Percentiles rank a stretch among this genome's conserved stretches.
These are phyloP conservation scores for Rutstroemia sp. DNA, from an alignment of 2,329 filamentous ascomycete genomes.

Conservation along the genomic window DNA sequence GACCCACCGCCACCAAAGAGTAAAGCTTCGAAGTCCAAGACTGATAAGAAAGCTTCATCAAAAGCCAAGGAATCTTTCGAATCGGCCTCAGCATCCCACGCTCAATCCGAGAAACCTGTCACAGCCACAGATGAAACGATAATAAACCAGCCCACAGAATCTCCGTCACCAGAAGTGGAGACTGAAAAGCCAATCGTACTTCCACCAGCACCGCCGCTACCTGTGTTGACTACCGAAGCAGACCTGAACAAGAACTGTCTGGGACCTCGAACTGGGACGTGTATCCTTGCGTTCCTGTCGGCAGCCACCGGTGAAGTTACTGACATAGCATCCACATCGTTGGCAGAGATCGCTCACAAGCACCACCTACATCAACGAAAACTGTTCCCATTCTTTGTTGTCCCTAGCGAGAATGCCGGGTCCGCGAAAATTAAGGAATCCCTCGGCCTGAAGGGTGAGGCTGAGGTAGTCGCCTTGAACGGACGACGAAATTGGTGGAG, in stretches of 20 bases:
- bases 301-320: constrained; percentile 31
- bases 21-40: constrained; percentile 36
- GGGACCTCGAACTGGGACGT: constrained; percentile 68
- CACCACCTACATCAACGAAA: constrained; percentile 58
- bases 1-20: constrained; percentile 51
- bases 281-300: constrained; percentile 69
- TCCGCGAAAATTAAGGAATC: constrained; percentile 46
- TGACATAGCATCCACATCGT: constrained; percentile 49
- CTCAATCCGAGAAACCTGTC: constrained; percentile 39
- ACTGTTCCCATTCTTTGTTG: constrained; percentile 76
- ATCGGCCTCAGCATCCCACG: constrained; percentile 43
- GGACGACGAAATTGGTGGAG: constrained; percentile 82
- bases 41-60: constrained; percentile 30
- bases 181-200: constrained; percentile 37
- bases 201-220: constrained; percentile 54
- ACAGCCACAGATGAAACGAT: constrained; percentile 43
- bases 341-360: constrained; percentile 71
- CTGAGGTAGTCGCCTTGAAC: constrained; percentile 77
- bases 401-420: constrained; percentile 56
- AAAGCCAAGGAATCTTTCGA: constrained; percentile 40
- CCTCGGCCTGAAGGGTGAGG: constrained; percentile 53
- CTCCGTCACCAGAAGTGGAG: constrained; percentile 32
- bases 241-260: constrained; percentile 67
- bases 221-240: constrained; percentile 53
- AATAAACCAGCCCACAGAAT: constrained; percentile 45